These are phyloP conservation scores for Dispira parvispora DNA, from an alignment of 192 early-diverging fungal species.

Conservation along the genomic window DNA sequence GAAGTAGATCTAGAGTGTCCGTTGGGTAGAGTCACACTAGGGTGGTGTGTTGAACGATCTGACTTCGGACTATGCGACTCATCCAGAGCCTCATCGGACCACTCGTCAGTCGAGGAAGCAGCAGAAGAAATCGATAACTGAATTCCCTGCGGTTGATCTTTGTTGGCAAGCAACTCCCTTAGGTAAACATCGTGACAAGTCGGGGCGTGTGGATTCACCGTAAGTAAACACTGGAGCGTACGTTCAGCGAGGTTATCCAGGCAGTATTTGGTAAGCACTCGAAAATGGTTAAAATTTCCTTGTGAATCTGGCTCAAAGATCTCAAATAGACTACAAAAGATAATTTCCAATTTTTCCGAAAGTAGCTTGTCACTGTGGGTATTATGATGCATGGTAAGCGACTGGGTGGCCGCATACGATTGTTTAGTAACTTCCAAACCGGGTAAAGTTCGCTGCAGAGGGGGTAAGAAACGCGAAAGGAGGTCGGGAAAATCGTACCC, in stretches of 20 bases:
- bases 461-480: neutral
- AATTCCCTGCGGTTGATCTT: too few relatives aligned
- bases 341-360: neutral
- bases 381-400: neutral
- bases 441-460: neutral
- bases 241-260: slow-evolving; percentile 6
- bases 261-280: neutral
- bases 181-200: too few relatives aligned
- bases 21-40: neutral
- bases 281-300: slow-evolving; percentile 9
- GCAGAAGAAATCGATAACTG: too few relatives aligned
- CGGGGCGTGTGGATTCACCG: neutral
- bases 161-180: too few relatives aligned
- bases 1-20: neutral
- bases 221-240: slow-evolving; percentile 6
- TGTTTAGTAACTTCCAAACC: neutral
- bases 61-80: neutral
- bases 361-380: neutral
- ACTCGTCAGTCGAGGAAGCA: too few relatives aligned
- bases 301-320: neutral
- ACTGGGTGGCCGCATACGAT: slow-evolving; percentile 1
- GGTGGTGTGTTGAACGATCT: neutral
- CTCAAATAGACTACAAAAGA: neutral
- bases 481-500: slow-evolving; percentile 1
- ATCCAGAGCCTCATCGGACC: neutral